These are phyloP conservation scores for Dichotomocladium elegans DNA, from an alignment of 371 early-diverging fungal genomes.

Conservation along the genomic window DNA sequence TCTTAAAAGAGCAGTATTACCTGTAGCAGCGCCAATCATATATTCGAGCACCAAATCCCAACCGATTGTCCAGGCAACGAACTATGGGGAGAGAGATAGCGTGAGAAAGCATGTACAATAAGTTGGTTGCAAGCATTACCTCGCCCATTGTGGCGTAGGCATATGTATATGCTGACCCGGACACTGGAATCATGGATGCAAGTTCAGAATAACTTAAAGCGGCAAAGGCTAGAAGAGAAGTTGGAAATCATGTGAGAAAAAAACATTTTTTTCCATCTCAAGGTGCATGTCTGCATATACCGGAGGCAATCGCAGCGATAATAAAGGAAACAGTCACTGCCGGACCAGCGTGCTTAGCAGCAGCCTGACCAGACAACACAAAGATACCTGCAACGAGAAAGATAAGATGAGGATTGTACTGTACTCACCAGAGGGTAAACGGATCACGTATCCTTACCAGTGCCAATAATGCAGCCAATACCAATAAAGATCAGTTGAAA, in stretches of 20 bases:
- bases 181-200: slow-evolving; percentile 79
- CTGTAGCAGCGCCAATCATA: slow-evolving; percentile 72
- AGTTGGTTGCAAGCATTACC: slow-evolving; percentile 6
- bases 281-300: no score
- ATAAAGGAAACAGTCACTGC: slow-evolving; percentile 74
- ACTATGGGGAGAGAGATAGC: slow-evolving; percentile 9
- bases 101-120: neutral
- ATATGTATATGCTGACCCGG: slow-evolving; percentile 83
- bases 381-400: slow-evolving; percentile 53
- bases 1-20: slow-evolving; percentile 5
- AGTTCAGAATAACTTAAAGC: slow-evolving; percentile 81
- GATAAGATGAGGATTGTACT: neutral
- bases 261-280: neutral
- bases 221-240: slow-evolving; percentile 45
- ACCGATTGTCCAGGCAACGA: slow-evolving; percentile 80
- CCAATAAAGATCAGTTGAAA: slow-evolving; percentile 52
- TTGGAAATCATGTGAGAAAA: neutral
- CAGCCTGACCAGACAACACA: slow-evolving; percentile 67
- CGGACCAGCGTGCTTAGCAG: slow-evolving; percentile 79
- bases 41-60: slow-evolving; percentile 86
- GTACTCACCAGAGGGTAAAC: no score
- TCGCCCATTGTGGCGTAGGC: slow-evolving; percentile 84
- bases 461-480: slow-evolving; percentile 76
- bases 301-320: slow-evolving; percentile 66
- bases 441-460: slow-evolving; percentile 17